These are phyloP conservation scores for Zygosaccharomyces bailii DNA, from an alignment of 805 yeast genomes.

Conservation along the genomic window DNA sequence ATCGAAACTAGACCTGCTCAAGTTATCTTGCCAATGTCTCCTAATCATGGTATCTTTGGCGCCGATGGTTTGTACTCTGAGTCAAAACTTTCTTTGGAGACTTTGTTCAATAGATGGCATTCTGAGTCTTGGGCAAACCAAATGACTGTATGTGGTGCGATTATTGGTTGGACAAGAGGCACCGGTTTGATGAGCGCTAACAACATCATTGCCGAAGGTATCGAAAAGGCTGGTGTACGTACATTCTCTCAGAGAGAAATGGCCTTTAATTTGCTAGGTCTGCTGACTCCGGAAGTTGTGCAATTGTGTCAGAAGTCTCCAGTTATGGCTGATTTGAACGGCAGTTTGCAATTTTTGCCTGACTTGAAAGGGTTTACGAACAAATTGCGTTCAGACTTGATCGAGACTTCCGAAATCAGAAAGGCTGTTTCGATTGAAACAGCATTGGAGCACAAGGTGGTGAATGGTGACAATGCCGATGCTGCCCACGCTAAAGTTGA, in stretches of 20 bases:
- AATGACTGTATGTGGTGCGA: conserved; percentile 95
- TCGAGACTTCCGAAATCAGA: conserved; percentile 85
- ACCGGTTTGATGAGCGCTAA: conserved; percentile 98
- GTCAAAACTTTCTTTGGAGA: conserved; percentile 92
- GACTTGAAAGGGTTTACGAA: conserved; percentile 86
- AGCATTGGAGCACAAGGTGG: conserved; percentile 75
- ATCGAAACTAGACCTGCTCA: conserved; percentile 97
- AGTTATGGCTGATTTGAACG: conserved; percentile 96
- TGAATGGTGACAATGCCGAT: conserved; percentile 85
- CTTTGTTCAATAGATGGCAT: conserved; percentile 97
- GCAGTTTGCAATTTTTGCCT: conserved; percentile 93
- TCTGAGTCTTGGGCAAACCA: conserved; percentile 96
- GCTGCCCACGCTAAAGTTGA: conserved; percentile 73
- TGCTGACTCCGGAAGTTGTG: conserved; percentile 81
- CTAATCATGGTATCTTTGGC: conserved; percentile 99
- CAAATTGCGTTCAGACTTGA: conserved; percentile 64
- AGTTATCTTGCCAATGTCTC: conserved; percentile 92
- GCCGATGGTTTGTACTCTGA: conserved; percentile 98
- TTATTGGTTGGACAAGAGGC: conserved; percentile 99
- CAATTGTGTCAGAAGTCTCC: conserved; percentile 89
- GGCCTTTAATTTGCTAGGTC: conserved; percentile 97
- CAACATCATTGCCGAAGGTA: conserved; percentile 96
- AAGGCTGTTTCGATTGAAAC: conserved; percentile 94
- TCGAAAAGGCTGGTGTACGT: conserved; percentile 92
- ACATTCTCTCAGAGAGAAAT: conserved; percentile 98